Base-by-base conservation (phyloP, 1,139 yeast species). In the Ogataea hybrid region DNA sequence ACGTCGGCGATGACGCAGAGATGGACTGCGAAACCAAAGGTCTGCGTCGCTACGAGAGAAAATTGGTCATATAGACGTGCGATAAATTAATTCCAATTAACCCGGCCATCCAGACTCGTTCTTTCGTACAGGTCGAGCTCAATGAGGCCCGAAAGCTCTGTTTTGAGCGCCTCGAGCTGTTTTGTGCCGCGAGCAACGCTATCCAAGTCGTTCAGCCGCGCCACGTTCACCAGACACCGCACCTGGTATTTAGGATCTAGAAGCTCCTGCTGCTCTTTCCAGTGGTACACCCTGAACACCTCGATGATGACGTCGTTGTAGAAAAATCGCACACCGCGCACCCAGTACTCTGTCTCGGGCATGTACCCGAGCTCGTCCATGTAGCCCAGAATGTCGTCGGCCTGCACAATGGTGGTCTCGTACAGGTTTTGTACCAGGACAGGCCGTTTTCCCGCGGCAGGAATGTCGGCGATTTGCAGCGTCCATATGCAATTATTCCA, bases 401-500 rank as follows among this genome's bases (percentile, higher is more conserved):
- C 59, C 43, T 58, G 46, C 16, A 58, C 60, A 4, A 87, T 64
- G 1, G 84, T 77, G 25, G 90, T 73, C 55, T 84, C 88, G 49
- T 81, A 73, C 11, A 86, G 73, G 12, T 87, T 77, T 58, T 88
- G 96, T 8, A 75, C 81, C 36, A 69, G 74, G 49, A 73, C 82
- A 65, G 74, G 75, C 57, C 77, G 77, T 48, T 75, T 85, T 7
- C 96, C 96, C 4, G 95, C 95, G 25, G 85, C 82, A 1, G 97
- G 97, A 12, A 88, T 83, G 64, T 89, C 97, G 7, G 81, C 70
- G 17, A 84, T 71, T 51, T 80, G 84, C 22, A 88, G 55, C 1
- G 82, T 73, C 95, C 95, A 85, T 28, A 63, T 59, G 41, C 59
- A 50, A 31, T 56, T 47, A 30, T 58, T 51, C 5, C 46, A 35